Base-by-base conservation (phyloP, 1,284 basidiomycete genomes). In the Cryptococcus sp. region DNA sequence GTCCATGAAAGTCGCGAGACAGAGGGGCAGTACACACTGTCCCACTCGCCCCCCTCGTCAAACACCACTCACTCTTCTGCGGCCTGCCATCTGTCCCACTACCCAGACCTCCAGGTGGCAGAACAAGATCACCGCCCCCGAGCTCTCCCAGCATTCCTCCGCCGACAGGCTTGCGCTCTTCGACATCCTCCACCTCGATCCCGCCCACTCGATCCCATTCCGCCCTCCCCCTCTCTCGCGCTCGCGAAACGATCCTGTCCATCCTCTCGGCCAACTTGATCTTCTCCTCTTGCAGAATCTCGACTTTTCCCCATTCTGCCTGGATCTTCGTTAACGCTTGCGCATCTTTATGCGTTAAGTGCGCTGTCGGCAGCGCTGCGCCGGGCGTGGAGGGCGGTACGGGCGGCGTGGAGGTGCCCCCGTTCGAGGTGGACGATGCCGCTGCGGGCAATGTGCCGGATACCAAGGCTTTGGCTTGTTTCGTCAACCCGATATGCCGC, bases 121-220 rank as follows among this genome's bases (percentile, higher is more conserved):
- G 56, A 3, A 75, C 48, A 7, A 77, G 61, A 45, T 75, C 72
- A 3, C 64, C 71, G 31, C 67, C 56, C 13, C 72, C 74, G 53
- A 78, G 54, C 44, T 75, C 75, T 25, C 66, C 65, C 40, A 66
- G 50, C 40, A 57, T 53, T 3, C 31, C 50, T 25, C 47, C 53
- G 17, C 54, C 57, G 13, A 53, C 64, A n/a, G 38, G 47, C 44
- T 41, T 35, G 31, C 54, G 40, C 49, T 42, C 50, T 50, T 73
- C 69, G 16, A 71, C 57, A 50, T 71, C 69, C 22, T 75, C 73
- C 44, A 73, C 54, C 54, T 77, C 76, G 60, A 74, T 72, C 15
- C 76, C 76, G 17, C 74, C 78, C 10, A 79, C 73, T 50, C 64
- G 70, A 38, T 61, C 57, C 76, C 76, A 79, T 52, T 79, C 76